Percentiles rank a stretch among this genome's conserved stretches.
These are phyloP conservation scores for Trichoderma harzianum DNA, from an alignment of 2,329 filamentous ascomycete species.

Conservation along the genomic window DNA sequence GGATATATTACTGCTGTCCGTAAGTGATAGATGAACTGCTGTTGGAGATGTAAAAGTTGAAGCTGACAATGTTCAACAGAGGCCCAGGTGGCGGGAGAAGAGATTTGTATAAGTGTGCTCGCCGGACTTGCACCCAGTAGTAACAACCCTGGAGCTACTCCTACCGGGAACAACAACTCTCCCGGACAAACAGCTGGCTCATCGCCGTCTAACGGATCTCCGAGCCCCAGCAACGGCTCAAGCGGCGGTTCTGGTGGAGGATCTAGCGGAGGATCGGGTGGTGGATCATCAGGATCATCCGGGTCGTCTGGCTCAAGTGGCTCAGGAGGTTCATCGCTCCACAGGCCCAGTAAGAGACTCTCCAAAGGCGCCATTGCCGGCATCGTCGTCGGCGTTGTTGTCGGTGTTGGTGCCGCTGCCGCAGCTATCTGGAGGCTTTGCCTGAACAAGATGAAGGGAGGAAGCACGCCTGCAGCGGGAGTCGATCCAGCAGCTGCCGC, in stretches of 20 bases:
- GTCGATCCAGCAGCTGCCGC: not conserved
- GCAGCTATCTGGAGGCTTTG: not conserved
- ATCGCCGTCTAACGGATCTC: not conserved
- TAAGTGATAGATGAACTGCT: not conserved
- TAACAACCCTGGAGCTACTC: not conserved
- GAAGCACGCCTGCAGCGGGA: not conserved
- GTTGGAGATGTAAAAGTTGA: not conserved
- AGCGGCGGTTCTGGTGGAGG: not conserved
- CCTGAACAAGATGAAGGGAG: not conserved
- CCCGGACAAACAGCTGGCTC: not conserved
- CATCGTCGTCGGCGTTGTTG: not conserved
- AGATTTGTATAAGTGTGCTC: constrained; percentile 12
- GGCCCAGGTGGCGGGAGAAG: constrained; percentile 1
- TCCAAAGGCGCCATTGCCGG: constrained; percentile 7
- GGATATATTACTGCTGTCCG: not conserved
- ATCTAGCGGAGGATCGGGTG: not conserved
- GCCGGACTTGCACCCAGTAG: not conserved
- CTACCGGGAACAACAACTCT: not conserved
- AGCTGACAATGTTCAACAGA: not conserved
- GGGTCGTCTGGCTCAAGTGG: not conserved
- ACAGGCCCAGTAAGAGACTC: not conserved
- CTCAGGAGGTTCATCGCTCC: not conserved
- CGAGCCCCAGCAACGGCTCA: not conserved
- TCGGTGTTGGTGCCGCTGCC: not conserved
- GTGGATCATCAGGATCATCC: not conserved